These are phyloP conservation scores for Acer saccharum DNA, from an alignment of 345 rosid species.

Conservation along the genomic window DNA sequence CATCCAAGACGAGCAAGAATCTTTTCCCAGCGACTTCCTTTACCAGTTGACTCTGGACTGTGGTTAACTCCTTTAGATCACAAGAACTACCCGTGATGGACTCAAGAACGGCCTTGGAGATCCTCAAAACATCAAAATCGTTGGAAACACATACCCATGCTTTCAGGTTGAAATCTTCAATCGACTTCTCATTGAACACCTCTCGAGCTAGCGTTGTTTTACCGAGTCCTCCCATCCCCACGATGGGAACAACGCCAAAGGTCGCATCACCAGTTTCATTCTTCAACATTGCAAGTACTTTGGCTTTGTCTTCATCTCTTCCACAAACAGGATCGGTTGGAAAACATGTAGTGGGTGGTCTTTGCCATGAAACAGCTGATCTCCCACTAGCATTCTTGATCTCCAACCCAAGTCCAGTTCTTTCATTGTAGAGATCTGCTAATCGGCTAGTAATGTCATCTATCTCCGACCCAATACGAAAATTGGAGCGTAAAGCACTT, in stretches of 20 bases:
- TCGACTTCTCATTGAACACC: constrained; percentile 1
- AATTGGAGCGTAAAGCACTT: neutral
- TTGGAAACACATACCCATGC: too few species aligned
- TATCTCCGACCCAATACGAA: neutral
- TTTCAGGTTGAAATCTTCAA: too few species aligned
- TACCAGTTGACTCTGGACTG: too few species aligned
- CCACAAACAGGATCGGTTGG: neutral
- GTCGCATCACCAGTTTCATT: neutral
- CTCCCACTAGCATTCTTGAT: neutral
- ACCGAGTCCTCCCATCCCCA: constrained; percentile 29
- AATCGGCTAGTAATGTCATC: neutral
- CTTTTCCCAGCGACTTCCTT: too few species aligned
- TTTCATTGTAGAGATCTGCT: neutral
- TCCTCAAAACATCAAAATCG: neutral
- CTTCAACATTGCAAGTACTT: neutral
- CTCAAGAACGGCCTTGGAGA: too few species aligned
- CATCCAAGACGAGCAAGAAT: neutral
- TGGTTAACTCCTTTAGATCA: too few species aligned
- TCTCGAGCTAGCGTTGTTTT: constrained; percentile 25
- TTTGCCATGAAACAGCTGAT: neutral
- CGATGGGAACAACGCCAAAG: constrained; percentile 12
- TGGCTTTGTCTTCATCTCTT: neutral
- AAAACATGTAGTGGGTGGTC: neutral
- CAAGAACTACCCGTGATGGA: too few species aligned
- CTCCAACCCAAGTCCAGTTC: neutral